Evolutionary conservation across 1,284 basidiomycete genomes (phyloP), one percentile per base, ranked within the genome.

Genomic region (Bjerkandera adusta): DNA sequence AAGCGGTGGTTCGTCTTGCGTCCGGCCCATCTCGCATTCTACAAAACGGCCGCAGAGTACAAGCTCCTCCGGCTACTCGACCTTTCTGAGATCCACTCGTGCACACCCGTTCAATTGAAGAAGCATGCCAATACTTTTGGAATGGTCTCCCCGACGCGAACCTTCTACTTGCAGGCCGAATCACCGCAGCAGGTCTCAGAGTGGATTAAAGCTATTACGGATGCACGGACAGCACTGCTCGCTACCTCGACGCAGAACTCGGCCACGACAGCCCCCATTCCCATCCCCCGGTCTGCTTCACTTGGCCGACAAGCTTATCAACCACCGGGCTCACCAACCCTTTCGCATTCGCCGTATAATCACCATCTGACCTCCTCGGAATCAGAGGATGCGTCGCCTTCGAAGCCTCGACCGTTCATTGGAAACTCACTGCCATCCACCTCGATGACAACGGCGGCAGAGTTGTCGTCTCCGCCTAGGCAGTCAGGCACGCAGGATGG

Each of bases 1-100:
- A 95, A 95, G 71, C 81, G 96, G 29, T 99, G 96, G 96, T 99
- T 98, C 58, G 97, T 99, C 0, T 71, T 99, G 49, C 81, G 96
- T 12, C 82, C 91, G 0, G 89, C 89, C 13, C 92, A 95, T 65
- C 72, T 99, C 40, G 93, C 93, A 11, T 97, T 97, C 70, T 99
- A 99, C 83, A 98, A 98, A 75, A 94, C 85, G 48, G 87, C 91
- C 41, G 82, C 85, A 55, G 94, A 97, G 67, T 97, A 97, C 71
- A 81, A 93, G 65, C 80, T 98, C 4, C 85, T 95, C 24, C 85
- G 90, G 16, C 82, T 97, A 13, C 83, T 99, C 50, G 91, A 96
- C 58, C 79, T 98, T 21, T 75, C 78, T 25, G 90, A 95, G 41
- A 85, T 99, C 26, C 95, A 97, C 66, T 89, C 93, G 2, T 93